Percentiles rank a stretch among this genome's conserved stretches.
These are phyloP conservation scores for Rhododendron ferrugineum DNA, from an alignment of 148 eudicot genomes.

Conservation along the genomic window DNA sequence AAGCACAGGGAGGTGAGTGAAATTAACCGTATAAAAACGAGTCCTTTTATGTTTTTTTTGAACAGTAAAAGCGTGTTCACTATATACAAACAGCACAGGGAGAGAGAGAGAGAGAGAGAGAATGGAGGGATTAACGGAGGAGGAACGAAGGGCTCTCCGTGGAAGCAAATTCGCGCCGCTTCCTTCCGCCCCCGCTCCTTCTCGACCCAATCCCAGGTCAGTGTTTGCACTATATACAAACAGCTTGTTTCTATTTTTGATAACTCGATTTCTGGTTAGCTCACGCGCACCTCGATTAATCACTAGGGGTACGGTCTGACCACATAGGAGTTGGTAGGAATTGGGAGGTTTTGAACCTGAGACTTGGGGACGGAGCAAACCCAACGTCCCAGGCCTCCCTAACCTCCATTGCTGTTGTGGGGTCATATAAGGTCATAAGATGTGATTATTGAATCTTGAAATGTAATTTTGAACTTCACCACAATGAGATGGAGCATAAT, in stretches of 20 bases:
- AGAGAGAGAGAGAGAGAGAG: conserved; percentile 12
- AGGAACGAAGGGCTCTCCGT: conserved; percentile 71
- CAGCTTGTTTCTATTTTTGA: background rate
- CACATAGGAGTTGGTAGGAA: background rate
- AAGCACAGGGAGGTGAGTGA: background rate
- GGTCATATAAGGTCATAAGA: background rate
- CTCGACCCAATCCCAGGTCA: conserved; percentile 44
- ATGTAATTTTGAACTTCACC: background rate
- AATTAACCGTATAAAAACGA: background rate
- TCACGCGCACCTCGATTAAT: background rate
- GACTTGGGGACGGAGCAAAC: background rate
- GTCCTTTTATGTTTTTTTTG: background rate
- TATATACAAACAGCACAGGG: no score
- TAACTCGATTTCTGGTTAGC: background rate
- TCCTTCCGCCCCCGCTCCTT: conserved; percentile 39
- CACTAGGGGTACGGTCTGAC: background rate
- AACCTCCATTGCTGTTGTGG: background rate
- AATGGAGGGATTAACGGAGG: conserved; percentile 60
- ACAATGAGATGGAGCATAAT: background rate
- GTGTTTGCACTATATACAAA: background rate
- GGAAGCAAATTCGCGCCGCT: conserved; percentile 89
- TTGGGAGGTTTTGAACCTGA: background rate
- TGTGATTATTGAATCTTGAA: background rate
- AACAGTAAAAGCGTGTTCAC: background rate
- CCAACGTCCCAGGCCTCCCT: background rate